Evolutionary conservation across 2,329 filamentous ascomycete species (phyloP).

Genomic region (Pseudocercospora vitis): DNA sequence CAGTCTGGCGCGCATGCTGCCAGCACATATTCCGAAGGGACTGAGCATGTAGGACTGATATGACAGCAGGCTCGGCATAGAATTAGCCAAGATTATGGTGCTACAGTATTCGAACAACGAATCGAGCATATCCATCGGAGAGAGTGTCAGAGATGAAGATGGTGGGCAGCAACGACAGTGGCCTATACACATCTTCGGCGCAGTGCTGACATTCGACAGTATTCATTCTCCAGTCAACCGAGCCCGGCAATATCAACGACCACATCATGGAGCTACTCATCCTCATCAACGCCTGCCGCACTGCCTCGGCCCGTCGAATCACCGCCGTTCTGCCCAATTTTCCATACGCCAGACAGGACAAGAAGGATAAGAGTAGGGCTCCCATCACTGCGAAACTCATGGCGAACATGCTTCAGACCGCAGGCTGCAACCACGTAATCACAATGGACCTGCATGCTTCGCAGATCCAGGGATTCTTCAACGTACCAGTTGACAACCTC

Average conservation of each 20-base stretch:
- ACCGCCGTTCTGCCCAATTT: slow-evolving; percentile 96
- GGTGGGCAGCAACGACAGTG: slow-evolving; percentile 54
- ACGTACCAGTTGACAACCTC: slow-evolving; percentile 75
- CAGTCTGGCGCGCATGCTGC: slow-evolving; percentile 10
- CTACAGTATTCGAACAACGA: slow-evolving; percentile 86
- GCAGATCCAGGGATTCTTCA: slow-evolving; percentile 96
- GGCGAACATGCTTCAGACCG: slow-evolving; percentile 95
- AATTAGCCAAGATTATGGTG: slow-evolving; percentile 75
- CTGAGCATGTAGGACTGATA: slow-evolving; percentile 12
- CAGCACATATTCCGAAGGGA: neutral
- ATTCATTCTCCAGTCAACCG: slow-evolving; percentile 94
- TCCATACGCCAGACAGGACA: slow-evolving; percentile 94
- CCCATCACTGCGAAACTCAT: slow-evolving; percentile 95
- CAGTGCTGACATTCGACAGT: slow-evolving; percentile 50
- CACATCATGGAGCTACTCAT: slow-evolving; percentile 97
- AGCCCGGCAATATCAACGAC: slow-evolving; percentile 95
- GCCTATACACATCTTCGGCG: neutral
- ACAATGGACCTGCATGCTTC: slow-evolving; percentile 95
- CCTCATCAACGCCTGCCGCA: slow-evolving; percentile 95
- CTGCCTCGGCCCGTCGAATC: slow-evolving; percentile 81
- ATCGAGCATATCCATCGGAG: slow-evolving; percentile 88
- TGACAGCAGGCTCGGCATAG: slow-evolving; percentile 65
- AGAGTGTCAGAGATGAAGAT: slow-evolving; percentile 95
- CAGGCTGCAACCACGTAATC: slow-evolving; percentile 89
- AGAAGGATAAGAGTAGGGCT: slow-evolving; percentile 95